These are phyloP conservation scores for Capsicum chinense DNA, from an alignment of 257 asterid species.

Conservation along the genomic window DNA sequence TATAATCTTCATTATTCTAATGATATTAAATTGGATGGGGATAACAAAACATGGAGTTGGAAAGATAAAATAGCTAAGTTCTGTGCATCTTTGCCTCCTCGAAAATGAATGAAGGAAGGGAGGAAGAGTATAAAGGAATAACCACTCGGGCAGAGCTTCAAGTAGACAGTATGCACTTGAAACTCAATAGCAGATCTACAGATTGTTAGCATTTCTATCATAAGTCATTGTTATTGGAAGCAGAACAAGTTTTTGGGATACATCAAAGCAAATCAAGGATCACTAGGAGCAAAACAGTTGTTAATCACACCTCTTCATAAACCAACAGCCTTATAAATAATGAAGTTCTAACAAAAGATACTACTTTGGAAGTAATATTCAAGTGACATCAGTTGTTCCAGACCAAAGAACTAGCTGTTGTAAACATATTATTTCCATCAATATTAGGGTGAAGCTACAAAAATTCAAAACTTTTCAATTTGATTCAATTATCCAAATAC, in stretches of 20 bases:
- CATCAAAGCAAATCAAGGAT: neutral
- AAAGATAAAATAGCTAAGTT: neutral
- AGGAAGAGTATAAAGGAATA: neutral
- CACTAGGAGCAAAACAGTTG: neutral
- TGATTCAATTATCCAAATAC: neutral
- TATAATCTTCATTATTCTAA: neutral
- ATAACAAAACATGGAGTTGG: neutral
- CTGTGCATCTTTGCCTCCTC: neutral
- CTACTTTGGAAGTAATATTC: neutral
- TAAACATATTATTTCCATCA: neutral
- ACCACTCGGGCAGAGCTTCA: neutral
- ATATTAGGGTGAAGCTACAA: neutral
- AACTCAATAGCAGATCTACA: conserved; percentile 10
- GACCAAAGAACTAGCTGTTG: neutral
- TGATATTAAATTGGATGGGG: neutral
- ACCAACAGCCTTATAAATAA: neutral
- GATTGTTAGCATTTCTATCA: conserved; percentile 7
- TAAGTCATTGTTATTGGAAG: neutral
- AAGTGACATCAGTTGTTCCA: neutral
- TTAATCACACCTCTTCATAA: neutral
- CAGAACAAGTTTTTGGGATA: conserved; percentile 15
- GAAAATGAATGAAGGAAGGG: neutral
- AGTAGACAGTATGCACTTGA: neutral
- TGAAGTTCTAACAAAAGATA: neutral
- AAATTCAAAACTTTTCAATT: neutral